Evolutionary conservation across 2,329 filamentous ascomycete genomes (phyloP), one percentile per base, ranked within the genome.

Genomic region (Ceratocystis cubensis): DNA sequence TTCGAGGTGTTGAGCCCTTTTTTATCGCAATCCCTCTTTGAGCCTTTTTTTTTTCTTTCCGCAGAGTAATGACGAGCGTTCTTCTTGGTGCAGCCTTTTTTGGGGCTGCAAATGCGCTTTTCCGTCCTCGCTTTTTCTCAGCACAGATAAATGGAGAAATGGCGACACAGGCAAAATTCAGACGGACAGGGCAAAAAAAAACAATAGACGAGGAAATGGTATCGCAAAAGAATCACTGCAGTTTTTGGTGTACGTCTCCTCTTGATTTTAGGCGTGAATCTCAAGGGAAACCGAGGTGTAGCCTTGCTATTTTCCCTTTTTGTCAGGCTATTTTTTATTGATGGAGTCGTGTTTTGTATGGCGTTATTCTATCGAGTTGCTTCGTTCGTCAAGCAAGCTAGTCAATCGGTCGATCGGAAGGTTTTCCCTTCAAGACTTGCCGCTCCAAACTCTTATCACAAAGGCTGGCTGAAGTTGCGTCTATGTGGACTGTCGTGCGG

Each of bases 121-220:
- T 59, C 56, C 30, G 56, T 53, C 48, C 56, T 59, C 28, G 56
- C 56, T 30, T 63, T n/a, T 28, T 63, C 61, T 25, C 61, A 46
- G 44, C 37, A 46, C 61, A 44, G 37, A 46, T 59, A n/a, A 37
- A 53, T 53, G 48, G 48, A 44, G n/a, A 20, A 48, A 28, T 33
- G 17, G 62, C 44, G 41, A 5, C 22, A 64, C 44, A 41, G 44
- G 17, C 20, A 63, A 48, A 48, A n/a, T 25, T n/a, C 20, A 41
- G 30, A 22, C n/a, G 46, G 28, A 56, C n/a, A 44, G 56, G 46
- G 28, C 41, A 17, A 61, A 33, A 37, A 45, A 45, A 50, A 64
- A n/a, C 33, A 64, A 20, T 53, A n/a, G n/a, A 50, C 48, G n/a
- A 13, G 7, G 10, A 28, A 25, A 25, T 8, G 13, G 22, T 53